A percentile compares a stretch with the other conserved stretches of the same genome.
Evolutionary conservation across 2,329 filamentous ascomycete species (phyloP).

Genomic region (Fusarium sambucinum): DNA sequence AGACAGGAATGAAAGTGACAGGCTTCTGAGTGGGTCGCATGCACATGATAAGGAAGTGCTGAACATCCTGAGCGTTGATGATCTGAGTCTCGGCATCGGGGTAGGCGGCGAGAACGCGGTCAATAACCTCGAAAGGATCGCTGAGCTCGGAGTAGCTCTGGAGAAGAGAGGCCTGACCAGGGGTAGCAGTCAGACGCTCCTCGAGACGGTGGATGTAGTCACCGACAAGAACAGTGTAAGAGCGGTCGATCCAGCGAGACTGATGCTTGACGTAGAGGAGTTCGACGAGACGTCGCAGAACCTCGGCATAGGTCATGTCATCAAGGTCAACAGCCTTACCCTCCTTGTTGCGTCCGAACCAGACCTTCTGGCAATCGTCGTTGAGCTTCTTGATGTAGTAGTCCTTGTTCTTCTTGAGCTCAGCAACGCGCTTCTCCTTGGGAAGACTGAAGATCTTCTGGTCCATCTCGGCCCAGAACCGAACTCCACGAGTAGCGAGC

Average conservation of each 20-base stretch:
- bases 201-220: constrained; percentile 98
- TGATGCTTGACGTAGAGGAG: constrained; percentile 94
- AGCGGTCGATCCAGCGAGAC: constrained; percentile 89
- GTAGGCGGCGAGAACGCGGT: constrained; percentile 84
- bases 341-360: constrained; percentile 88
- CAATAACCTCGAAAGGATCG: constrained; percentile 81
- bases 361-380: constrained; percentile 96
- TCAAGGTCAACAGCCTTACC: constrained; percentile 88
- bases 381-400: constrained; percentile 97
- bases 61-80: constrained; percentile 98
- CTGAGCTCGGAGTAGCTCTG: constrained; percentile 92
- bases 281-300: constrained; percentile 87
- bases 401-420: constrained; percentile 87
- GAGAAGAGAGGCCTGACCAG: constrained; percentile 81
- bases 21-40: constrained; percentile 94
- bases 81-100: constrained; percentile 90
- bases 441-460: constrained; percentile 97
- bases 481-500: constrained; percentile 93
- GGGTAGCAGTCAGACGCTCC: constrained; percentile 86
- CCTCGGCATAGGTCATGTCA: constrained; percentile 95
- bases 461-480: constrained; percentile 99
- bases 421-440: constrained; percentile 90
- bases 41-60: constrained; percentile 95
- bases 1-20: constrained; percentile 92
- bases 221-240: constrained; percentile 84